These are phyloP conservation scores for Physcomitrellopsis africana DNA, from an alignment of 225 moss, liverwort and hornwort genomes.

Conservation along the genomic window DNA sequence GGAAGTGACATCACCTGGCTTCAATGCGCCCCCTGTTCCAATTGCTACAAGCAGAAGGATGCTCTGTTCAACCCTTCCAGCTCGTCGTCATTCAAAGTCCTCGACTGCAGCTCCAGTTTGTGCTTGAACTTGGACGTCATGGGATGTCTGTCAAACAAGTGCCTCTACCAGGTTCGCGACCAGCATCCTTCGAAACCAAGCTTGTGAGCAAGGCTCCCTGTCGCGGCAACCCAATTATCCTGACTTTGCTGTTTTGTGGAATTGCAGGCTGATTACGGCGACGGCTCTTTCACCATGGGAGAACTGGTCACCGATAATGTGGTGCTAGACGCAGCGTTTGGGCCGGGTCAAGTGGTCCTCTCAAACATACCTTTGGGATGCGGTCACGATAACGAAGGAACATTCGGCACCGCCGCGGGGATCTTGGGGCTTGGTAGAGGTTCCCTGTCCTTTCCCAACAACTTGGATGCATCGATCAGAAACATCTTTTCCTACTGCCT, in stretches of 20 bases:
- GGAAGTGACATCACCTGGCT: conserved; percentile 62
- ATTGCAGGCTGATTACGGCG: conserved; percentile 43
- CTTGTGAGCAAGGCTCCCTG: too few relatives aligned
- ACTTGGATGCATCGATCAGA: conserved; percentile 24
- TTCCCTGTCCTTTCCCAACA: conserved; percentile 56
- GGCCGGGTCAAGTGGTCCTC: conserved; percentile 19
- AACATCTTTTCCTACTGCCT: conserved; percentile 68
- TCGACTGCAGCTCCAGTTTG: conserved; percentile 32
- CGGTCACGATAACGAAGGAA: conserved; percentile 71
- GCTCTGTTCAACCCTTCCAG: conserved; percentile 39
- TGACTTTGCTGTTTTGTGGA: background rate
- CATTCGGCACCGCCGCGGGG: conserved; percentile 55
- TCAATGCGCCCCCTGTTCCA: conserved; percentile 48
- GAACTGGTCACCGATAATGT: conserved; percentile 49
- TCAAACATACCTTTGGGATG: conserved; percentile 57
- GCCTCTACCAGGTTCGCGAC: conserved; percentile 44
- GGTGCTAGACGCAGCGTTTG: conserved; percentile 18
- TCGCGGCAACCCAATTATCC: too few relatives aligned
- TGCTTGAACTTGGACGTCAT: conserved; percentile 47
- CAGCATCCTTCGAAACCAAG: too few relatives aligned
- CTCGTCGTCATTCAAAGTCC: conserved; percentile 40
- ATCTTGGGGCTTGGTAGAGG: conserved; percentile 62
- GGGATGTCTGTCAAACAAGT: conserved; percentile 40
- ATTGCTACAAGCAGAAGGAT: conserved; percentile 46
- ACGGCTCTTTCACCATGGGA: conserved; percentile 50